Percentiles rank a stretch among this genome's conserved stretches.
Conservation (phyloP, 2,329 filamentous ascomycete species). For the Aureobasidium sp. region DNA sequence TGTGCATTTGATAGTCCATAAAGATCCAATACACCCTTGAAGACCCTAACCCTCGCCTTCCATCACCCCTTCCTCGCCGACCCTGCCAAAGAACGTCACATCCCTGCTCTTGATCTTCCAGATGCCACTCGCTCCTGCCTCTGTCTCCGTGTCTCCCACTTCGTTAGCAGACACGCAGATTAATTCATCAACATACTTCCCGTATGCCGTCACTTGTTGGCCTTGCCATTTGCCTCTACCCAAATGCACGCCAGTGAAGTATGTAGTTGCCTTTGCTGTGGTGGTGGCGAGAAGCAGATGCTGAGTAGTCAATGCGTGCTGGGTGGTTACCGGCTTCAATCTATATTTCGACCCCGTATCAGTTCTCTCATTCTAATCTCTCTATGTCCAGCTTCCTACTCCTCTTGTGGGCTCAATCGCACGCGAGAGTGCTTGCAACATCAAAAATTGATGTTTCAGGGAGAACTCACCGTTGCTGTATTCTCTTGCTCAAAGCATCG, state of each 20-base stretch:
- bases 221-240: conserved; percentile 37
- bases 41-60: conserved; percentile 20
- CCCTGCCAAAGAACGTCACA: conserved; percentile 32
- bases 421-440: too few species aligned
- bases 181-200: conserved; percentile 36
- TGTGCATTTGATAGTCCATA: too few species aligned
- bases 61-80: conserved; percentile 31
- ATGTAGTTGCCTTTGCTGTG: conserved; percentile 32
- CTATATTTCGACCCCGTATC: conserved; percentile 20
- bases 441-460: too few species aligned
- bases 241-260: conserved; percentile 39
- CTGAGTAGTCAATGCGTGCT: conserved; percentile 39
- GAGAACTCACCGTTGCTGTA: conserved; percentile 26
- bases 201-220: conserved; percentile 36
- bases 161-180: conserved; percentile 23
- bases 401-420: not conserved
- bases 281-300: conserved; percentile 8
- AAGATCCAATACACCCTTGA: too few species aligned
- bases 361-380: not conserved
- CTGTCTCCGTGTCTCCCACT: conserved; percentile 16
- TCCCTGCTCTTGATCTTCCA: conserved; percentile 35
- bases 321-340: conserved; percentile 34
- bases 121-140: conserved; percentile 31
- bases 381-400: not conserved
- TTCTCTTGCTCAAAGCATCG: conserved; percentile 24